Evolutionary conservation across 2,329 filamentous ascomycete genomes (phyloP), one percentile per base, ranked within the genome.

Genomic region (Chaetomium sp.): DNA sequence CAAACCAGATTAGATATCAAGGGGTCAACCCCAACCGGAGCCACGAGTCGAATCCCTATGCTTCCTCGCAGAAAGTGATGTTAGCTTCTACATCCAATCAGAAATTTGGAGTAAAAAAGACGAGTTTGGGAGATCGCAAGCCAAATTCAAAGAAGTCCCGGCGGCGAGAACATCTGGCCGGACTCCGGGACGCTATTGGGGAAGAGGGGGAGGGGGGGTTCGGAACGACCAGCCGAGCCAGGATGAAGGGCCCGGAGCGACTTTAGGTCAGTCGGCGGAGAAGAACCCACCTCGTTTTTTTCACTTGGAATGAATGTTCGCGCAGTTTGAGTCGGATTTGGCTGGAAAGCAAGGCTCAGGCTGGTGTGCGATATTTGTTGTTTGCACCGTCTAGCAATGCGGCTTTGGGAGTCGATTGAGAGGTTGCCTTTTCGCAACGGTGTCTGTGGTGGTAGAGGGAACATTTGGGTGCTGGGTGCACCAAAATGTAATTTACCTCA

Each of bases 401-500:
- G 35, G 40, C 36, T 45, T 35, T 11, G 27, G 40, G n/a, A 43
- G 19, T 38, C 42, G 47, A 54, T 34, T 10, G 35, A 55, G 40
- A 12, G 35, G 46, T 43, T 52, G 11, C n/a, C 32, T 57, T 56
- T 48, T 47, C 32, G 53, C 45, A 52, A 52, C 49, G 57, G 33
- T 57, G 47, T 58, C 59, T 58, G 52, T 59, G 49, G 52, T 59
- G 58, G 52, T 59, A 46, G 52, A 58, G 58, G 60, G 59, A 54
- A 60, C 43, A 38, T 43, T 60, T 59, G 19, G 53, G 51, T 52
- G 59, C 43, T 42, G 55, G 40, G 42, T 54, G 37, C 53, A 55
- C 46, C 49, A 34, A 10, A 44, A 40, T 57, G 46, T 50, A 50
- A 54, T 46, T 62, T 63, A 63, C 59, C 55, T 63, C 61, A 63